A percentile compares a stretch with the other conserved stretches of the same genome.
phyloP scores from a whole-genome alignment of 2,329 filamentous ascomycete species.

The Hirsutella rhossiliensis region DNA sequence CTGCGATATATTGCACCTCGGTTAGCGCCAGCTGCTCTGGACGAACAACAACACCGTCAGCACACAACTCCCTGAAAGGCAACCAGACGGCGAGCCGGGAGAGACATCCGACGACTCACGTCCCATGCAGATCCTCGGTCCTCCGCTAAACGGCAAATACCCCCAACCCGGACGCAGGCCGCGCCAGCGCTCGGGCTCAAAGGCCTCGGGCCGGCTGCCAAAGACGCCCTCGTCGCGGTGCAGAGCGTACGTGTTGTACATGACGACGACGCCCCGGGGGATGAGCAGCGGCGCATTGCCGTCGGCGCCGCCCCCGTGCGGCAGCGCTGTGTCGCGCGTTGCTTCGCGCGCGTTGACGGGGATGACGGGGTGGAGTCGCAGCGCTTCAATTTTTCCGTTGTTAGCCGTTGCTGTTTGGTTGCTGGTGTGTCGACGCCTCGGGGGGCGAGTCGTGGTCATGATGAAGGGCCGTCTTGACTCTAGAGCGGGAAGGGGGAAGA shows the following conservation, averaged over 20 bases:
- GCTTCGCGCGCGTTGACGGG: constrained; percentile 31
- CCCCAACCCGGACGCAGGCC: constrained; percentile 25
- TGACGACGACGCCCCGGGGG: constrained; percentile 30
- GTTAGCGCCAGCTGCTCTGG: constrained; percentile 23
- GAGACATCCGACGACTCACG: constrained; percentile 14
- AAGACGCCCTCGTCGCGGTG: constrained; percentile 24
- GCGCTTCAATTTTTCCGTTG: constrained; percentile 16
- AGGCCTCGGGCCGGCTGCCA: constrained; percentile 23
- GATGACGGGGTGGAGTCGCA: constrained; percentile 39
- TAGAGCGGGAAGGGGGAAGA: background rate
- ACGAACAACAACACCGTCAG: constrained; percentile 3
- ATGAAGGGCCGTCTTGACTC: no score
- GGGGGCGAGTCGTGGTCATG: no score
- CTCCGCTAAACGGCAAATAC: constrained; percentile 33
- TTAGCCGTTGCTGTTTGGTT: background rate
- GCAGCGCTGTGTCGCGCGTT: constrained; percentile 32
- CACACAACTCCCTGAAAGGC: background rate
- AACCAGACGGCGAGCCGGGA: no score
- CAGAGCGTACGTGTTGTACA: constrained; percentile 30
- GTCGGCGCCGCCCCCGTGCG: constrained; percentile 37
- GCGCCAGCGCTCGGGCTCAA: constrained; percentile 29
- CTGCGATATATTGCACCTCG: constrained; percentile 21
- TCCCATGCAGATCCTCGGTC: constrained; percentile 32
- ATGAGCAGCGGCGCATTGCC: constrained; percentile 36
- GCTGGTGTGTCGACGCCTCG: no score